Percentiles rank a stretch among this genome's conserved stretches.
Evolutionary conservation across 495 filamentous ascomycete genomes (phyloP).

Genomic region (Daldinia decipiens): DNA sequence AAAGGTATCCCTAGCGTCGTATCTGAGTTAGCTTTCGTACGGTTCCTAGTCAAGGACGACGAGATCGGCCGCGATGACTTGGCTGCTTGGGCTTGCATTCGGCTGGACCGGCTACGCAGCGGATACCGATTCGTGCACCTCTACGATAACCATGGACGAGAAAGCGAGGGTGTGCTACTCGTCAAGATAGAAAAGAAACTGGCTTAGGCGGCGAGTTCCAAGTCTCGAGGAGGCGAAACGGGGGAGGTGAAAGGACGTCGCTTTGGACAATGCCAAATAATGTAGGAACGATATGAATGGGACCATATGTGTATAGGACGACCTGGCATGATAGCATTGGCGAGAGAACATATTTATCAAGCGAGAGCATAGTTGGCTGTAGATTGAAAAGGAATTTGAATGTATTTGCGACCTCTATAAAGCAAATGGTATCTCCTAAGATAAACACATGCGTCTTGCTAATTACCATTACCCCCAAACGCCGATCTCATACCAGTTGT

Average conservation of each 20-base stretch:
- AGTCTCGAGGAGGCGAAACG: not conserved
- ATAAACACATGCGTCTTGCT: slow-evolving; percentile 5
- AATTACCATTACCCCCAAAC: slow-evolving; percentile 6
- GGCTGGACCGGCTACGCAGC: slow-evolving; percentile 77
- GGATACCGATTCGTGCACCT: slow-evolving; percentile 84
- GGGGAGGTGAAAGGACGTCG: not conserved
- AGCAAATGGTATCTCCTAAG: slow-evolving; percentile 7
- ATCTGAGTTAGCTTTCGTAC: slow-evolving; percentile 81
- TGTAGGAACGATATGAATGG: not conserved
- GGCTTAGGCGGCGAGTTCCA: slow-evolving; percentile 41
- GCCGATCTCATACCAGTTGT: slow-evolving; percentile 9
- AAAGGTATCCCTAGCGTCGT: slow-evolving; percentile 70
- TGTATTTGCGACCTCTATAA: slow-evolving; percentile 9
- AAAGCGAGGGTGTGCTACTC: slow-evolving; percentile 72
- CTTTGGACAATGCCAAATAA: not conserved
- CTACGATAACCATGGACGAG: slow-evolving; percentile 68
- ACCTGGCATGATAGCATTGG: slow-evolving; percentile 13
- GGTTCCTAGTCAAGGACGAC: slow-evolving; percentile 88
- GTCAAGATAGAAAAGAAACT: slow-evolving; percentile 72
- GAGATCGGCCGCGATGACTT: slow-evolving; percentile 78
- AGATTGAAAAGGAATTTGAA: slow-evolving; percentile 4
- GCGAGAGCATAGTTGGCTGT: slow-evolving; percentile 15
- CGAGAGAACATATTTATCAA: slow-evolving; percentile 11
- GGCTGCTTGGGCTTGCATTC: slow-evolving; percentile 87
- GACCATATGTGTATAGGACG: not conserved